phyloP scores from a whole-genome alignment of 768 basidiomycete genomes.

The Lyophyllum semitale region DNA sequence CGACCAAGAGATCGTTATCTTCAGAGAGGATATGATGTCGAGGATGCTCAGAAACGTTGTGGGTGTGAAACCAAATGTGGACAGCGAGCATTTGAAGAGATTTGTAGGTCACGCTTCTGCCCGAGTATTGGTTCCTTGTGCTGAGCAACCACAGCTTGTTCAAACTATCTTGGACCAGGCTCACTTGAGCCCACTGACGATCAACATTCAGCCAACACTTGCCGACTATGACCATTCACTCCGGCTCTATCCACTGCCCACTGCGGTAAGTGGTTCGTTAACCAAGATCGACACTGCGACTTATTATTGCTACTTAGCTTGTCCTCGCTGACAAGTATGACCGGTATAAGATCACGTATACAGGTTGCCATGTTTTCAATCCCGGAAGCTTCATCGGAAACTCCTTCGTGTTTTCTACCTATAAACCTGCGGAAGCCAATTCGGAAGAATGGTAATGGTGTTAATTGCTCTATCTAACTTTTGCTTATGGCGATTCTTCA shows the following conservation, averaged over 20 bases:
- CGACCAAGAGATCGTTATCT: conserved; percentile 93
- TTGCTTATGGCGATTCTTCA: conserved; percentile 13
- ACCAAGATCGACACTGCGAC: not conserved
- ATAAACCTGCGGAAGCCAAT: conserved; percentile 80
- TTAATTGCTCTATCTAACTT: not conserved
- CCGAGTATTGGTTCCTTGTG: not conserved
- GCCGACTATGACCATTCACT: conserved; percentile 92
- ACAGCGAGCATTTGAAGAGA: conserved; percentile 81
- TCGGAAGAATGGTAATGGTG: conserved; percentile 77
- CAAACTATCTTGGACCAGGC: conserved; percentile 95
- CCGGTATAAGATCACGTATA: conserved; percentile 94
- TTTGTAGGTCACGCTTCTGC: conserved; percentile 57
- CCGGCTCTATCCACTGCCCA: conserved; percentile 92
- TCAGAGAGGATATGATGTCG: conserved; percentile 91
- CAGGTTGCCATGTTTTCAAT: conserved; percentile 98
- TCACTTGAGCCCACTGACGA: conserved; percentile 87
- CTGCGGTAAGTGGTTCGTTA: conserved; percentile 58
- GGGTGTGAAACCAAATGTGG: conserved; percentile 79
- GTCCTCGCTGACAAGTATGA: conserved; percentile 97
- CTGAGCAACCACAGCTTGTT: conserved; percentile 64
- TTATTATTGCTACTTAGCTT: conserved; percentile 48
- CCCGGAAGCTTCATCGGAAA: conserved; percentile 90
- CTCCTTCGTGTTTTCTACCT: conserved; percentile 86
- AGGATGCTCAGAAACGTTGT: conserved; percentile 92
- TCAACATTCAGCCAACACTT: conserved; percentile 82